Conservation (phyloP, 2,329 filamentous ascomycete species). For the Epichloe hybrida region DNA sequence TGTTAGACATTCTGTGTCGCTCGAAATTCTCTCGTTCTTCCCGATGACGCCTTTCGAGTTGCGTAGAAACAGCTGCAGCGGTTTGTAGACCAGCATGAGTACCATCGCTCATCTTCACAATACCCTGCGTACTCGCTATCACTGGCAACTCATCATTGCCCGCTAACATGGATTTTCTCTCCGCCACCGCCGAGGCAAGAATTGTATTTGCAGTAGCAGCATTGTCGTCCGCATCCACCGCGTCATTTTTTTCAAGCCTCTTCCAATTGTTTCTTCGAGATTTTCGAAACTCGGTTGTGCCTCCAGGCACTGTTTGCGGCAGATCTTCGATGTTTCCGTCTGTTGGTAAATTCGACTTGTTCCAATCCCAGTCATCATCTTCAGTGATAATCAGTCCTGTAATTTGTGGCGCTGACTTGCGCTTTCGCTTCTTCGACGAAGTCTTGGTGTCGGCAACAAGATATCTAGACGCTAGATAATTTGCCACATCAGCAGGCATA, state of each 20-base stretch:
- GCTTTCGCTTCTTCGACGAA: constrained; percentile 46
- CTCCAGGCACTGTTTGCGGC: constrained; percentile 34
- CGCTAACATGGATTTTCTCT: constrained; percentile 39
- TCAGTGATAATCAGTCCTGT: constrained; percentile 50
- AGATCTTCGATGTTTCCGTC: constrained; percentile 31
- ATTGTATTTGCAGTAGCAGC: constrained; percentile 61
- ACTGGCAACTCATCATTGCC: constrained; percentile 37
- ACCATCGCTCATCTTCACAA: constrained; percentile 69
- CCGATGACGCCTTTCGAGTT: constrained; percentile 51
- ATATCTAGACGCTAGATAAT: constrained; percentile 86
- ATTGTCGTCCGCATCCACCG: constrained; percentile 18
- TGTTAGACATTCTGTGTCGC: constrained; percentile 25
- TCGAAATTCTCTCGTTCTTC: constrained; percentile 46
- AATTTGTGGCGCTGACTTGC: constrained; percentile 31
- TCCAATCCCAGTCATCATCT: constrained; percentile 46
- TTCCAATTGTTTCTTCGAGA: constrained; percentile 75
- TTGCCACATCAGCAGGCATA: constrained; percentile 53
- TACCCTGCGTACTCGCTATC: constrained; percentile 31
- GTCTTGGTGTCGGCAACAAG: constrained; percentile 48
- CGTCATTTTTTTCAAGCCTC: constrained; percentile 37
- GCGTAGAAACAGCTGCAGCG: constrained; percentile 61
- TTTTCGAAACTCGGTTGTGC: constrained; percentile 52
- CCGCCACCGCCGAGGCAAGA: constrained; percentile 56
- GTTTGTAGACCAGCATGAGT: constrained; percentile 79
- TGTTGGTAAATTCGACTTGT: constrained; percentile 14